These are phyloP conservation scores for Athelia psychrophila DNA, from an alignment of 1,284 basidiomycete species.

Conservation along the genomic window DNA sequence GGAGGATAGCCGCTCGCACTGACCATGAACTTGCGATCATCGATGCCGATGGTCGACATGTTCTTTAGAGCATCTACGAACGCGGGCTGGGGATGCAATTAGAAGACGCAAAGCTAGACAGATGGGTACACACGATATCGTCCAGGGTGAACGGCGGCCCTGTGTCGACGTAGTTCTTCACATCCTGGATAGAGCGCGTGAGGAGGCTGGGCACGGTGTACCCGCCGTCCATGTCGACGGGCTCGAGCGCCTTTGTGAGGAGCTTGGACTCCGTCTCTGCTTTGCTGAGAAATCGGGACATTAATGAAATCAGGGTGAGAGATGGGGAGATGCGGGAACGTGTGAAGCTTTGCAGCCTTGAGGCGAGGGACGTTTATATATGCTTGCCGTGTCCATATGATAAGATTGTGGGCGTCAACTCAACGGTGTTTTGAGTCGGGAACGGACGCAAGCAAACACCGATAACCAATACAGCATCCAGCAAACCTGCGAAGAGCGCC, in stretches of 20 bases:
- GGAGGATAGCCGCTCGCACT: background rate
- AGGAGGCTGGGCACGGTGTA: conserved; percentile 1
- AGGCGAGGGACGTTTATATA: background rate
- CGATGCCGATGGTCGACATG: conserved; percentile 39
- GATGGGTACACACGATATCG: background rate
- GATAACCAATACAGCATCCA: no score
- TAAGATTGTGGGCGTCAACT: no score
- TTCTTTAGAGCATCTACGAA: conserved; percentile 48
- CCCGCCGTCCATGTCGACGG: conserved; percentile 7
- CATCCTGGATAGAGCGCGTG: conserved; percentile 9
- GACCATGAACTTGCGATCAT: conserved; percentile 56
- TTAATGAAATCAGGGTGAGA: background rate
- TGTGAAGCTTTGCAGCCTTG: background rate
- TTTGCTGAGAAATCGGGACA: background rate
- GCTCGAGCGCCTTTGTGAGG: background rate
- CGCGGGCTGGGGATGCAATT: conserved; percentile 39
- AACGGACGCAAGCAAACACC: no score
- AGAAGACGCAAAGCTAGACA: no score
- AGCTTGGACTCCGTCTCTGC: background rate
- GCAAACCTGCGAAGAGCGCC: no score
- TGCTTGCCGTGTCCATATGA: no score
- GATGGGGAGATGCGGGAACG: background rate
- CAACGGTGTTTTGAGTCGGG: no score
- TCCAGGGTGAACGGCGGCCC: conserved; percentile 12
- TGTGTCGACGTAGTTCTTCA: conserved; percentile 18